A percentile compares a stretch with the other conserved stretches of the same genome.
phyloP scores from a whole-genome alignment of 2,329 filamentous ascomycete species.

The Apiospora kogelbergensis region DNA sequence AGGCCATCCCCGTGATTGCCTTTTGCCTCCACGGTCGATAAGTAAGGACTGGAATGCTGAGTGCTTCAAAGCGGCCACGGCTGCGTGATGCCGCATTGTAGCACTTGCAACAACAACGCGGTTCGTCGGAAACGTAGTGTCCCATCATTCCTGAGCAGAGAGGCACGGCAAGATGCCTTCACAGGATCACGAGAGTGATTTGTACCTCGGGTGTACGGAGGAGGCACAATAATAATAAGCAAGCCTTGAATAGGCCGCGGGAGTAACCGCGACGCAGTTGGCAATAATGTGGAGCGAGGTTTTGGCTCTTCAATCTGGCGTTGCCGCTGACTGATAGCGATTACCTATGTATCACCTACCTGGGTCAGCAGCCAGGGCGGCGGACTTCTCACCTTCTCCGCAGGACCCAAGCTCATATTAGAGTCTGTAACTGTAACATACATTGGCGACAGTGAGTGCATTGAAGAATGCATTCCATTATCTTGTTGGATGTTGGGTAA shows the following conservation, averaged over 20 bases:
- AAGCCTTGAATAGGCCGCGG: neutral
- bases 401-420: neutral
- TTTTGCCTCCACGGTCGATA: neutral
- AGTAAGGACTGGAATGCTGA: neutral
- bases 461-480: neutral
- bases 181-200: neutral
- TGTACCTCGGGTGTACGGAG: neutral
- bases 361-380: neutral
- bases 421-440: neutral
- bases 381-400: neutral
- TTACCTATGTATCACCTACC: neutral
- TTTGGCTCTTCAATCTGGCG: neutral
- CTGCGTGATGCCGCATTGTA: neutral
- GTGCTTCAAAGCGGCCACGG: neutral
- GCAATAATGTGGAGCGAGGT: neutral
- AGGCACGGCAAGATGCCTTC: neutral
- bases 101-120: neutral
- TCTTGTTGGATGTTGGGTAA: neutral
- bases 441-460: neutral
- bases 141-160: neutral
- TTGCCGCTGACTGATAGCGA: neutral
- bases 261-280: constrained; percentile 3
- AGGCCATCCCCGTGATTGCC: neutral
- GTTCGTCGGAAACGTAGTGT: neutral
- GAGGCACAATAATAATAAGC: neutral